Percentiles rank a stretch among this genome's conserved stretches.
These are phyloP conservation scores for Alloascoidea hylecoeti DNA, from an alignment of 805 yeast species.

Conservation along the genomic window DNA sequence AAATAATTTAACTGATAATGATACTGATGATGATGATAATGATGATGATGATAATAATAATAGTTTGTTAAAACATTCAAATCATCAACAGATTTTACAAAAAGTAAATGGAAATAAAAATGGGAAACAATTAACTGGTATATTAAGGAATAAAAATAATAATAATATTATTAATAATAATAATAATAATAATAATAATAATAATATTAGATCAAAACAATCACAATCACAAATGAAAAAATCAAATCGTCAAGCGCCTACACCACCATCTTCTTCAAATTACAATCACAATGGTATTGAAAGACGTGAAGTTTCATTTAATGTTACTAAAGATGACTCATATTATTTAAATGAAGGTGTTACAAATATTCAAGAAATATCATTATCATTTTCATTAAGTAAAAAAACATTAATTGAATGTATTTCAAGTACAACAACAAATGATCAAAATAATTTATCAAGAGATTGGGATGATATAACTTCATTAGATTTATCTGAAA, in stretches of 20 bases:
- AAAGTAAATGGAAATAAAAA: neutral
- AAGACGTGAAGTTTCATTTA: neutral
- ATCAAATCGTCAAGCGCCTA: too few species aligned
- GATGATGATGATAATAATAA: too few species aligned
- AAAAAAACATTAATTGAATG: constrained; percentile 25
- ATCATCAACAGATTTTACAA: too few species aligned
- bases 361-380: constrained; percentile 25
- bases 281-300: too few species aligned
- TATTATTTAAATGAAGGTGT: constrained; percentile 13
- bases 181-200: too few species aligned
- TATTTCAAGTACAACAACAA: constrained; percentile 27
- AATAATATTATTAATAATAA: neutral
- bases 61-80: too few species aligned
- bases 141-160: neutral
- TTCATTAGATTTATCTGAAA: constrained; percentile 19
- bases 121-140: neutral
- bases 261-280: too few species aligned
- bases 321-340: constrained; percentile 2
- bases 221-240: too few species aligned
- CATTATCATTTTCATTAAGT: constrained; percentile 27
- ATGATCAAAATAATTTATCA: constrained; percentile 15
- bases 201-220: too few species aligned
- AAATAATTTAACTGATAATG: neutral
- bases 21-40: too few species aligned
- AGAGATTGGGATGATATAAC: constrained; percentile 26